Conservation (phyloP, 495 filamentous ascomycete genomes). For the Neurospora intermedia region DNA sequence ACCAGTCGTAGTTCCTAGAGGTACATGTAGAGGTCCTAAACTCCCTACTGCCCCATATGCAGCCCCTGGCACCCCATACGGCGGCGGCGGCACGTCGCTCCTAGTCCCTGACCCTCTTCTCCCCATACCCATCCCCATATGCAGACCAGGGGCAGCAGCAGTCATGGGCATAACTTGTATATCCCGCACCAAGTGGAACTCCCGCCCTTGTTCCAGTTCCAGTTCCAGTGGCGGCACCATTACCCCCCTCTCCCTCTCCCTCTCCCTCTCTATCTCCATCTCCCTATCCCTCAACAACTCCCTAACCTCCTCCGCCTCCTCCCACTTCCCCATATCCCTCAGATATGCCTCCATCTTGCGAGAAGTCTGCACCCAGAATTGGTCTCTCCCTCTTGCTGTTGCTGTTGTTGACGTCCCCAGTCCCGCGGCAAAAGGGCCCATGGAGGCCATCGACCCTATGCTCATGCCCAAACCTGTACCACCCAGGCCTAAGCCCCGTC, state of each 20-base stretch:
- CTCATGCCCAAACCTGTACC: background rate
- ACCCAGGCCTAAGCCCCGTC: too few relatives aligned
- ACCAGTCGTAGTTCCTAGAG: background rate
- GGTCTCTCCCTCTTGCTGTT: background rate
- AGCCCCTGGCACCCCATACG: background rate
- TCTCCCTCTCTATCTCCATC: background rate
- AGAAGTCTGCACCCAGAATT: constrained; percentile 23
- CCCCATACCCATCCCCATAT: background rate
- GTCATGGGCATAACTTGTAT: background rate
- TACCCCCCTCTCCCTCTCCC: background rate
- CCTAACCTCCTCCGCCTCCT: constrained; percentile 13
- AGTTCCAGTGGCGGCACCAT: too few relatives aligned
- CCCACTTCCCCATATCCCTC: constrained; percentile 5
- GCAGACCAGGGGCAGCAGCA: background rate
- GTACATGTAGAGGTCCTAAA: background rate
- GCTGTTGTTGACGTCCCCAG: too few relatives aligned
- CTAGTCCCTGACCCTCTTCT: background rate
- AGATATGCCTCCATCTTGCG: constrained; percentile 13
- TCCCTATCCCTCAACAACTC: background rate
- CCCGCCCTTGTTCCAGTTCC: background rate
- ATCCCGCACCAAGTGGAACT: background rate
- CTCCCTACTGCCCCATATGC: background rate
- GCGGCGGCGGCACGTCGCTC: background rate
- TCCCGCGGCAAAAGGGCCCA: too few relatives aligned
- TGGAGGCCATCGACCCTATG: background rate